Percentiles rank a stretch among this genome's conserved stretches.
Conservation (phyloP, 495 filamentous ascomycete species). For the Penicillium mononematosum region DNA sequence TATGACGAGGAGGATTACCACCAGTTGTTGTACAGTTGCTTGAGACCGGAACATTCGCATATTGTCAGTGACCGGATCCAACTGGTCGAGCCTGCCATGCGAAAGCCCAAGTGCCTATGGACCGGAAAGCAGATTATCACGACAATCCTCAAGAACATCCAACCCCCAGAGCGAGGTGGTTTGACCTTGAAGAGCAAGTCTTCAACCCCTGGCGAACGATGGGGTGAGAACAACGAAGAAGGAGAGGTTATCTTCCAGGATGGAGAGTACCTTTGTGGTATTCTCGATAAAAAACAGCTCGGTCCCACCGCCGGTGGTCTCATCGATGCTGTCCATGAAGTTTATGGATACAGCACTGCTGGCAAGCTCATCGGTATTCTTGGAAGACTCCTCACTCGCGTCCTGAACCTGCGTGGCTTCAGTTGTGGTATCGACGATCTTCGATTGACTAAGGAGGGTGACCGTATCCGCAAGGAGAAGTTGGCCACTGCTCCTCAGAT, state of each 20-base stretch:
- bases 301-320: conserved; percentile 85
- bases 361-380: conserved; percentile 84
- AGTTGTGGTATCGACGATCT: conserved; percentile 98
- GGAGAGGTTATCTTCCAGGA: conserved; percentile 79
- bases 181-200: conserved; percentile 77
- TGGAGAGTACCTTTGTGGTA: conserved; percentile 83
- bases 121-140: conserved; percentile 98
- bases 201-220: conserved; percentile 69
- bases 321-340: conserved; percentile 88
- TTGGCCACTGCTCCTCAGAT: conserved; percentile 67
- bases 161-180: conserved; percentile 68
- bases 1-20: conserved; percentile 88
- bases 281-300: conserved; percentile 94
- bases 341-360: conserved; percentile 83
- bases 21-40: conserved; percentile 82
- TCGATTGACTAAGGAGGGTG: conserved; percentile 76
- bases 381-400: conserved; percentile 83
- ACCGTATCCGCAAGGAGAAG: conserved; percentile 65
- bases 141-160: conserved; percentile 89
- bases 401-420: conserved; percentile 90
- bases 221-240: conserved; percentile 71
- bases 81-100: conserved; percentile 73
- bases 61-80: conserved; percentile 69
- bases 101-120: conserved; percentile 82
- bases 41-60: conserved; percentile 86